phyloP scores from a whole-genome alignment of 75 land plant species.

The Gnetum montanum region DNA sequence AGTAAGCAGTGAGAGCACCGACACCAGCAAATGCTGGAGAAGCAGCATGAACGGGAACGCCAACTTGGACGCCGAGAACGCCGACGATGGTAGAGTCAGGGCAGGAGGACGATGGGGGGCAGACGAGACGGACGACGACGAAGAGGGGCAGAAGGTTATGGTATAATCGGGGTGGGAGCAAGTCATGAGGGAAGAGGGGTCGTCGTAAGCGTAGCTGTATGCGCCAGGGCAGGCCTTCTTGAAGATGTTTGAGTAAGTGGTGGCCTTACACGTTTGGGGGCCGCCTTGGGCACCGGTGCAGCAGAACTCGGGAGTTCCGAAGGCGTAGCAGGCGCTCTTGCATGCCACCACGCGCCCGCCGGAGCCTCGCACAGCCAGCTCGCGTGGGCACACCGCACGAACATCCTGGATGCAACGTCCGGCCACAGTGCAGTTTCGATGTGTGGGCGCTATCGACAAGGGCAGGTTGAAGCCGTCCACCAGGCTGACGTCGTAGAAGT shows the following conservation, averaged over 20 bases:
- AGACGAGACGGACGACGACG: background rate
- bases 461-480: constrained; percentile 92
- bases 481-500: constrained; percentile 83
- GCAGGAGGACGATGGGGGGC: background rate
- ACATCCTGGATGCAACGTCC: constrained; percentile 33
- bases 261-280: constrained; percentile 30
- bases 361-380: constrained; percentile 10
- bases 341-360: constrained; percentile 19
- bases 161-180: constrained; percentile 19
- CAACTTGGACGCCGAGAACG: background rate
- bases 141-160: constrained; percentile 32
- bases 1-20: no score
- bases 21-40: no score
- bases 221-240: constrained; percentile 38
- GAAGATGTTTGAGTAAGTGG: constrained; percentile 25
- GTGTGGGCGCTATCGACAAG: constrained; percentile 22
- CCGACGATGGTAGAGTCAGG: background rate
- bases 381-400: constrained; percentile 19
- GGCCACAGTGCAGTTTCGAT: constrained; percentile 46
- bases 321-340: constrained; percentile 34
- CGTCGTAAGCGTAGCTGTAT: constrained; percentile 48
- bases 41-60: no score
- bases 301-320: constrained; percentile 23
- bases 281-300: constrained; percentile 28
- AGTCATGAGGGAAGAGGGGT: constrained; percentile 32